Evolutionary conservation across 768 basidiomycete species (phyloP).

Genomic region (Serendipita indica): DNA sequence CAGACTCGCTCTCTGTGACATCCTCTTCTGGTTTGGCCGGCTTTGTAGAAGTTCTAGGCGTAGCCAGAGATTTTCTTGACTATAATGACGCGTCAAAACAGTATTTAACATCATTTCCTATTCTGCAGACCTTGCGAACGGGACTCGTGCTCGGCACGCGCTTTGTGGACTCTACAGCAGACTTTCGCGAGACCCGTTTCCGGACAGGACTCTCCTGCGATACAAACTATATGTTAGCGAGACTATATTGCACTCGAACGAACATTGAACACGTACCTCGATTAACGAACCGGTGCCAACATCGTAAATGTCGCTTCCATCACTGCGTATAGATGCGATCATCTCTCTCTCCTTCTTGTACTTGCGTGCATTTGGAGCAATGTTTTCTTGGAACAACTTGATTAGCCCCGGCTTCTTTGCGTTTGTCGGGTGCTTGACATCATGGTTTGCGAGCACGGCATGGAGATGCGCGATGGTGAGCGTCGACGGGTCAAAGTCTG

Average conservation of each 20-base stretch:
- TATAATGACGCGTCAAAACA: not conserved
- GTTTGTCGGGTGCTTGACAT: slow-evolving; percentile 55
- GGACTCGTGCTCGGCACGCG: slow-evolving; percentile 6
- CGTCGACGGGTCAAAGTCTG: slow-evolving; percentile 55
- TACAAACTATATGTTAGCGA: not conserved
- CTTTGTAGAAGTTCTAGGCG: not conserved
- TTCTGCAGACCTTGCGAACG: not conserved
- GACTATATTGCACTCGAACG: not conserved
- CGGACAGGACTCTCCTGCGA: not conserved
- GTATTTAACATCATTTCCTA: too few relatives aligned
- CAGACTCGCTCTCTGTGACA: not conserved
- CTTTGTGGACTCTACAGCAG: not conserved
- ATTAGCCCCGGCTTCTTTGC: slow-evolving; percentile 68
- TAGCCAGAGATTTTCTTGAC: not conserved
- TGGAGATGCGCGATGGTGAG: slow-evolving; percentile 73
- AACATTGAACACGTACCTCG: not conserved
- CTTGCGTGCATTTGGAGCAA: slow-evolving; percentile 42
- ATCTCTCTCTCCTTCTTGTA: slow-evolving; percentile 49
- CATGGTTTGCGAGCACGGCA: slow-evolving; percentile 63
- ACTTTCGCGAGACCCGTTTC: not conserved
- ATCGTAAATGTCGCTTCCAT: slow-evolving; percentile 70
- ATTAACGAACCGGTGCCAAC: slow-evolving; percentile 62
- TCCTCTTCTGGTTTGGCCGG: not conserved
- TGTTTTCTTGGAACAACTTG: slow-evolving; percentile 61
- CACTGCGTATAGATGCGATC: slow-evolving; percentile 54